phyloP scores from a whole-genome alignment of 768 basidiomycete genomes.

The Mycena crocata region DNA sequence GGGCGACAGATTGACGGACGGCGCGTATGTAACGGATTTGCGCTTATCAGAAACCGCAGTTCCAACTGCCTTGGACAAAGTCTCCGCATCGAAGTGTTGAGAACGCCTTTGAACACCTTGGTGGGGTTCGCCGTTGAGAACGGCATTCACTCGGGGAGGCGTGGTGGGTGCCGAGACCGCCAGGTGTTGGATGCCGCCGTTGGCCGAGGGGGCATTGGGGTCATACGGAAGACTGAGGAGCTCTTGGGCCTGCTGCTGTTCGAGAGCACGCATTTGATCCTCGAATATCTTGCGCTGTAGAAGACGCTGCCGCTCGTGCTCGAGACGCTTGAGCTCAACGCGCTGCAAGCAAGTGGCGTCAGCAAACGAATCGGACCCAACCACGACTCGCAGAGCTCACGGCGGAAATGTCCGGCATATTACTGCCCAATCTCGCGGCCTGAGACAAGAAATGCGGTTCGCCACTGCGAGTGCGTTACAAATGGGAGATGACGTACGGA shows the following conservation, averaged over 20 bases:
- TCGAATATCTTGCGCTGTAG: conserved; percentile 93
- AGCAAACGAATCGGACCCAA: conserved; percentile 18
- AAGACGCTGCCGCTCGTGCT: conserved; percentile 91
- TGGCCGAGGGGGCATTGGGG: conserved; percentile 53
- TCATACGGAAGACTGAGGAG: conserved; percentile 82
- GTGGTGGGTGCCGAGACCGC: conserved; percentile 93
- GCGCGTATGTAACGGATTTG: conserved; percentile 88
- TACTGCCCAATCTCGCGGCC: conserved; percentile 88
- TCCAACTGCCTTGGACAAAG: conserved; percentile 76
- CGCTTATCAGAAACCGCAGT: conserved; percentile 77
- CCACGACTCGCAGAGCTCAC: conserved; percentile 58
- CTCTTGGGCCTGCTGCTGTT: conserved; percentile 91
- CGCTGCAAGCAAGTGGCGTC: conserved; percentile 61
- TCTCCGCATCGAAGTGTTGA: conserved; percentile 69
- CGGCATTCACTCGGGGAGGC: conserved; percentile 81
- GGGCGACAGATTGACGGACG: conserved; percentile 79
- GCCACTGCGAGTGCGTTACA: conserved; percentile 25
- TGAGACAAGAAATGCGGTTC: conserved; percentile 45
- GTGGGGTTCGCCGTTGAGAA: conserved; percentile 70
- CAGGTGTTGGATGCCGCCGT: conserved; percentile 72
- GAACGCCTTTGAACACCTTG: conserved; percentile 56
- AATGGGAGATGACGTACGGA: conserved; percentile 68
- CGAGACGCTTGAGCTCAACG: conserved; percentile 89
- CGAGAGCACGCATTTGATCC: conserved; percentile 94
- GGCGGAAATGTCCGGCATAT: conserved; percentile 88